Evolutionary conservation across 768 basidiomycete species (phyloP), one percentile per base, ranked within the genome.

Genomic region (Neoboletus subvelutipes): DNA sequence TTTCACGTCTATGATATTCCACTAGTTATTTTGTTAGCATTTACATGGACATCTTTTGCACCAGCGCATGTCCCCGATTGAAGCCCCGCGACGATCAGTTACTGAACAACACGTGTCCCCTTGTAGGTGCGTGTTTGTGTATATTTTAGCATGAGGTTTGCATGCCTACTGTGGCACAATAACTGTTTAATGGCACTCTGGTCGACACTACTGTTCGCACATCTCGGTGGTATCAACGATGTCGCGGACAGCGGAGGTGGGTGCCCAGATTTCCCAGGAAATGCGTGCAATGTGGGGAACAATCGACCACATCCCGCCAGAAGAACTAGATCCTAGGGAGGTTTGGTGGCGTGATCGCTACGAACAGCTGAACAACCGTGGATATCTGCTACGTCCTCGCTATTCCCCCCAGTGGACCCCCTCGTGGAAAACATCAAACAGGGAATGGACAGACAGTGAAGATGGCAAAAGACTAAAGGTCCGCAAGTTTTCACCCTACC

Each of bases 291-390:
- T 55, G 24, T 51, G 53, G 57, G 57, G 55, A 4, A 58, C 57
- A 18, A 13, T 11, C 2, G 47, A 8, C 29, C 42, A 1, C 26
- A 11, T 31, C 9, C 36, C 10, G 1, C 60, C 34, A 15, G 61
- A 61, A 34, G 48, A 61, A 41, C 43, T 61, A 0, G 59, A 62
- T 26, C 53, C 49, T 1, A 46, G 48, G 1, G 59, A 62, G 3
- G 5, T 54, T 12, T 61, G 59, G 61, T 62, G 64, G 64, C 53
- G 20, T 15, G 47, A 56, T 0, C 56, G 34, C 29, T 59, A 63
- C 26, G 0, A 56, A 5, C 57, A 13, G n/a, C 54, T 65, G 5
- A 34, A 36, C 5, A 26, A 13, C 1, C 31, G 6, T 18, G 63
- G 63, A 6, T 64, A 64, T 28, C 42, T 56, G 1, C 36, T 64